Evolutionary conservation across 1,284 basidiomycete genomes (phyloP), one percentile per base, ranked within the genome.

Genomic region (Apiotrichum gamsii): DNA sequence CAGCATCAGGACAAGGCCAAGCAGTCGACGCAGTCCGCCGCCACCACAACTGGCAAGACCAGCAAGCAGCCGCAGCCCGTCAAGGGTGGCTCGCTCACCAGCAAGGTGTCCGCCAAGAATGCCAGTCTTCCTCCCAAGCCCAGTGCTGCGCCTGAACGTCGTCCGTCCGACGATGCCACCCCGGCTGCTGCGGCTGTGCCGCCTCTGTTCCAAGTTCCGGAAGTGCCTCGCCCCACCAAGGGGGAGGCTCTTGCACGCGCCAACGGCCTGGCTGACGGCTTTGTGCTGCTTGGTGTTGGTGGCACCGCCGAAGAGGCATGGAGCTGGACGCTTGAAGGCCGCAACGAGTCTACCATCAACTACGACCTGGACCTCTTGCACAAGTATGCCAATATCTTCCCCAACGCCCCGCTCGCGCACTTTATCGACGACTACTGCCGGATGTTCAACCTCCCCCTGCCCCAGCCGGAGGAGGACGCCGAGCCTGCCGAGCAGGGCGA

Each of bases 331-430:
- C 75, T 97, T 33, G 89, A 97, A 61, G 81, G 83, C 58, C 80
- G 76, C 39, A 84, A 97, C 62, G 77, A 76, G 36, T 78, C 78
- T n/a, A 76, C 76, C 8, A 76, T 89, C 11, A 79, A 76, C 28
- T 87, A 90, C 62, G 82, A 83, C 49, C 72, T 79, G 20, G 66
- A 75, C 5, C 61, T 80, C 35, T 68, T 97, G 13, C 78, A 78
- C 48, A 77, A 80, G 56, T 91, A 82, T 65, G 77, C 83, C 25
- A 64, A 69, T 2, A 66, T 90, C 2, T 91, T 96, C 64, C 86
- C 89, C 0, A 54, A 67, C 2, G 76, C 77, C 1, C 63, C 76
- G 1, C 61, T 87, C 46, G 72, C 84, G 5, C 74, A 70, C 35
- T 67, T 90, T n/a, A 74, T 90, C 36, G 72, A 68, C 42, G 83